Percentiles rank a stretch among this genome's conserved stretches.
Conservation (phyloP, 2,329 filamentous ascomycete genomes). For the Aureobasidium namibiae region DNA sequence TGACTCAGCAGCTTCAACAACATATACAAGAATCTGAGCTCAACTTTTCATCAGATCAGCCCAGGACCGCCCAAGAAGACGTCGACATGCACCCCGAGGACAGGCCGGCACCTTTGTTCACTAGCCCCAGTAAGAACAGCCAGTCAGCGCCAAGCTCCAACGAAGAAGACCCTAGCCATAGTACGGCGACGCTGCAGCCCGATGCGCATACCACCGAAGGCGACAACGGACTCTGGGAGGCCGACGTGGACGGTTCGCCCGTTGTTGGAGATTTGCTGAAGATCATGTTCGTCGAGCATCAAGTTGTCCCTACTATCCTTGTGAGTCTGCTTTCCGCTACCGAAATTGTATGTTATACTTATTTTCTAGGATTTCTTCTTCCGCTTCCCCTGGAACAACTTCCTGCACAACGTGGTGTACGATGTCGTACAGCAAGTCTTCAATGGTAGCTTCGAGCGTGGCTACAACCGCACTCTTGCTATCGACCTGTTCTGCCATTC, state of each 20-base stretch:
- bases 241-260: slow-evolving; percentile 54
- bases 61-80: slow-evolving; percentile 19
- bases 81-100: slow-evolving; percentile 51
- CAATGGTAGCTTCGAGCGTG: slow-evolving; percentile 94
- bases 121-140: slow-evolving; percentile 28
- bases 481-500: slow-evolving; percentile 65
- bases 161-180: slow-evolving; percentile 14
- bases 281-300: slow-evolving; percentile 90
- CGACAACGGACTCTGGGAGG: slow-evolving; percentile 39
- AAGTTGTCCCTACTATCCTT: slow-evolving; percentile 89
- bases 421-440: slow-evolving; percentile 99
- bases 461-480: slow-evolving; percentile 82
- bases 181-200: slow-evolving; percentile 16
- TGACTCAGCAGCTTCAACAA: slow-evolving; percentile 33
- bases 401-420: slow-evolving; percentile 97
- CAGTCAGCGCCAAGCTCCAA: slow-evolving; percentile 11
- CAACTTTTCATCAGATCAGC: slow-evolving; percentile 24
- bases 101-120: slow-evolving; percentile 59
- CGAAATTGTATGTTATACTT: neutral
- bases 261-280: slow-evolving; percentile 94
- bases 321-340: slow-evolving; percentile 46
- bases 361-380: slow-evolving; percentile 84
- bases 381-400: slow-evolving; percentile 98
- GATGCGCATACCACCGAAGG: slow-evolving; percentile 9
- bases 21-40: slow-evolving; percentile 19